Base-by-base conservation (phyloP, 352 stramenopile genomes). In the Elongisporangium prolatum region DNA sequence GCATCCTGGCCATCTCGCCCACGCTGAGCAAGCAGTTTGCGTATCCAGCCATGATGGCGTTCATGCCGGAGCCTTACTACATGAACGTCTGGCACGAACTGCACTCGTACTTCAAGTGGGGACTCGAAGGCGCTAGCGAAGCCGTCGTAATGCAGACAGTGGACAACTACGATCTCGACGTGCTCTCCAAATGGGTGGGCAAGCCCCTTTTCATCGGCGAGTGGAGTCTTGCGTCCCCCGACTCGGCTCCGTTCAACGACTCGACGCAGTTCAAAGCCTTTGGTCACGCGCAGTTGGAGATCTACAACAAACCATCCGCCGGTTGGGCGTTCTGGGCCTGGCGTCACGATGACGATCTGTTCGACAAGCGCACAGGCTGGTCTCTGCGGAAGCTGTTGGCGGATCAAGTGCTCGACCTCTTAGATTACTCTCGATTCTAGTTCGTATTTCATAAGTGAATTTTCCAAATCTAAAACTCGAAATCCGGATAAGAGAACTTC, bases 81-180 rank as follows among this genome's bases (percentile, higher is more conserved):
- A 48, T 25, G 25, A 84, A 87, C 50, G 72, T 88, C 5, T 90
- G 80, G 76, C 66, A 77, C 61, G 77, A 87, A 37, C 71, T 72
- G 20, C 80, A 88, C 50, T 44, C 61, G 16, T 88, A 86, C 61
- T 86, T 79, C 63, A 71, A 75, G n/a, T 80, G 67, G 65, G 77
- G 67, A 2, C 83, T 71, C 22, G 66, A 66, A 4, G 48, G 40
- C n/a, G 48, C 61, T 17, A 69, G 37, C 17, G 67, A 82, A 44
- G 21, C 48, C 18, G 21, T 61, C 17, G 34, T 79, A 0, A 49
- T 72, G 0, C 28, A 63, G 2, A 61, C 62, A 0, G 48, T 73
- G 21, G 62, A 71, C 20, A 59, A n/a, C 2, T 81, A 78, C 40
- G 53, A 57, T 6, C 54, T 50, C 13, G 38, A 21, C 6, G 6